Evolutionary conservation across 371 early-diverging fungal species (phyloP).

Genomic region (Dentiscutata heterogama): DNA sequence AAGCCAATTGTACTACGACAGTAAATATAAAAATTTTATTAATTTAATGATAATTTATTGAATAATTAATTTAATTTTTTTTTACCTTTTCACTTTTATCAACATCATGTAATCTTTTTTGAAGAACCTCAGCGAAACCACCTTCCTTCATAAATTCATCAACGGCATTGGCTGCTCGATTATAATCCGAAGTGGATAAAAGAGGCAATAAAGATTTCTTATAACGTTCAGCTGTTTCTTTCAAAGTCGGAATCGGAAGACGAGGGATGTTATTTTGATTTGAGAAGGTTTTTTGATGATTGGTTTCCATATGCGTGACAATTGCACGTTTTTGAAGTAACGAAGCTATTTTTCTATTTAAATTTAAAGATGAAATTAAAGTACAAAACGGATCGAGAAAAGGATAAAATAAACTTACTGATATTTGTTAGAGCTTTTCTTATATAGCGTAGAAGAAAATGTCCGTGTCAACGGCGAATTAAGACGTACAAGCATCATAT

Average conservation of each 20-base stretch:
- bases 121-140: slow-evolving; percentile 78
- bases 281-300: slow-evolving; percentile 63
- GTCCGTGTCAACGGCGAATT: too few relatives aligned
- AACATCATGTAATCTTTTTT: slow-evolving; percentile 74
- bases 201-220: slow-evolving; percentile 75
- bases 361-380: too few relatives aligned
- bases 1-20: slow-evolving; percentile 77
- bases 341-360: too few relatives aligned
- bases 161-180: slow-evolving; percentile 64
- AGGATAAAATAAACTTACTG: too few relatives aligned
- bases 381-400: too few relatives aligned
- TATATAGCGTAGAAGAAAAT: too few relatives aligned
- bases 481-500: too few relatives aligned
- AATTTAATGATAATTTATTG: not conserved
- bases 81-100: slow-evolving; percentile 53
- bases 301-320: not conserved
- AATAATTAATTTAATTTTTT: not conserved
- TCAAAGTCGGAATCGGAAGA: slow-evolving; percentile 83
- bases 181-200: slow-evolving; percentile 62
- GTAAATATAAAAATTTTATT: slow-evolving; percentile 5
- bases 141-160: slow-evolving; percentile 68
- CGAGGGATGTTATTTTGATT: slow-evolving; percentile 80
- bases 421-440: too few relatives aligned
- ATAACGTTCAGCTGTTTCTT: slow-evolving; percentile 79
- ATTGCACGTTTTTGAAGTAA: too few relatives aligned